Base-by-base conservation (phyloP, 495 filamentous ascomycete species). In the Saxophila tyrrhenica region DNA sequence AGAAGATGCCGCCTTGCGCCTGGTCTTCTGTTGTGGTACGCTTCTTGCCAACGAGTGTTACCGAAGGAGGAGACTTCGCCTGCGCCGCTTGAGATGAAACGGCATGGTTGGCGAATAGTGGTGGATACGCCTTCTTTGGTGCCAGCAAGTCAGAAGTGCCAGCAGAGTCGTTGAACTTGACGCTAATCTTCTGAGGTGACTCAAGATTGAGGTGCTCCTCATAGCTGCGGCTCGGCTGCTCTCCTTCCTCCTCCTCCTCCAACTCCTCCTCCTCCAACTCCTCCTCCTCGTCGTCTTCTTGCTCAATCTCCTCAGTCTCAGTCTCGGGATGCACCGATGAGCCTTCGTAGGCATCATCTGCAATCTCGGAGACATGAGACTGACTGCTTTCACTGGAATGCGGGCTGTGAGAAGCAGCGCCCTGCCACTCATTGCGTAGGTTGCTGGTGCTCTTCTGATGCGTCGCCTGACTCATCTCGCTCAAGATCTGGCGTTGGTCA, bases 171-270 rank as follows among this genome's bases (percentile, higher is more conserved):
- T 50, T 50, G 55, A 61, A 61, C 19, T 61, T 61, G 43, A 61
- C 58, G 25, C 29, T 25, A 25, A 61, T 57, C 47, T 61, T 61
- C 55, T 61, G 54, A 22, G 58, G 58, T 16, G 54, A 57, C 3
- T 53, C 54, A 46, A 61, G 1, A 39, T 61, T 61, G 22, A 61
- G 58, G 24, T 54, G 55, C 43, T 61, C 58, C 25, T 61, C 54
- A 50, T 61, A 61, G 58, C 58, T 61, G 17, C 38, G 49, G 16
- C 29, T 25, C 2, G 55, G 45, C 16, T 57, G 25, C 16, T 45
- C 25, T 17, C 25, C 24, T 7, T 21, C 46, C 5, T 48, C 46
- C 3, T 48, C 17, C 25, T 48, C 46, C 21, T 48, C 17, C 23
- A 38, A 8, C 39, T 51, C 48, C 39, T 51, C 48, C 3, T 51